A percentile compares a stretch with the other conserved stretches of the same genome.
These are phyloP conservation scores for Agrocybe pediades DNA, from an alignment of 768 basidiomycete species.

Conservation along the genomic window DNA sequence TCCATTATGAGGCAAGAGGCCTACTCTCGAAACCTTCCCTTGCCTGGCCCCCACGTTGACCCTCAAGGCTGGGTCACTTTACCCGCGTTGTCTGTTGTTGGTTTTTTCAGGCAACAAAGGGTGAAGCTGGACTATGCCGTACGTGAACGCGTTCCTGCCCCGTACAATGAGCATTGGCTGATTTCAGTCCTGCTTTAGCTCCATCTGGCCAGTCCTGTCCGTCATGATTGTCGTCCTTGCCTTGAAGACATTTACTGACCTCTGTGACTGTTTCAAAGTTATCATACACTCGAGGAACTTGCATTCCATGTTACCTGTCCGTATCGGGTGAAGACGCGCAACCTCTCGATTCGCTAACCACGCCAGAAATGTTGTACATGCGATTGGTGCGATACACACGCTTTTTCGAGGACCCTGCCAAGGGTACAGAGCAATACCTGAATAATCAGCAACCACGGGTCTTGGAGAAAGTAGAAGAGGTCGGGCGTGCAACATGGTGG, in stretches of 20 bases:
- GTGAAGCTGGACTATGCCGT: slow-evolving; percentile 2
- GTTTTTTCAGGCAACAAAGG: not conserved
- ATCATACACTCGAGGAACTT: slow-evolving; percentile 23
- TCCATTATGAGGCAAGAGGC: slow-evolving; percentile 8
- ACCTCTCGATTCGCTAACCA: slow-evolving; percentile 7
- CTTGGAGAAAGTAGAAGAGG: slow-evolving; percentile 6
- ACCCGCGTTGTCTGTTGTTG: not conserved
- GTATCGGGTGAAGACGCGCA: slow-evolving; percentile 10
- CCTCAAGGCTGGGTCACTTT: slow-evolving; percentile 12
- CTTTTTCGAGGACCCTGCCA: slow-evolving; percentile 6
- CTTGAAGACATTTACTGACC: not conserved
- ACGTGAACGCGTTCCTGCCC: not conserved
- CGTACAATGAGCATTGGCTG: not conserved
- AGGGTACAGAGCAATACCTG: slow-evolving; percentile 5
- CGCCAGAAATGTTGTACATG: slow-evolving; percentile 5
- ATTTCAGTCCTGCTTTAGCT: slow-evolving; percentile 31
- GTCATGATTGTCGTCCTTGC: not conserved
- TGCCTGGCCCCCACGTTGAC: slow-evolving; percentile 11
- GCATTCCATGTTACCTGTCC: slow-evolving; percentile 23
- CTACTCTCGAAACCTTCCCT: not conserved
- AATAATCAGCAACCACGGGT: slow-evolving; percentile 2
- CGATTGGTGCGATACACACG: slow-evolving; percentile 7
- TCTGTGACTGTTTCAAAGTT: slow-evolving; percentile 13
- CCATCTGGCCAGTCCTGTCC: slow-evolving; percentile 26
- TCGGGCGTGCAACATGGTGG: slow-evolving; percentile 14